Conservation (phyloP, 495 filamentous ascomycete genomes). For the Neurospora tetrasperma region DNA sequence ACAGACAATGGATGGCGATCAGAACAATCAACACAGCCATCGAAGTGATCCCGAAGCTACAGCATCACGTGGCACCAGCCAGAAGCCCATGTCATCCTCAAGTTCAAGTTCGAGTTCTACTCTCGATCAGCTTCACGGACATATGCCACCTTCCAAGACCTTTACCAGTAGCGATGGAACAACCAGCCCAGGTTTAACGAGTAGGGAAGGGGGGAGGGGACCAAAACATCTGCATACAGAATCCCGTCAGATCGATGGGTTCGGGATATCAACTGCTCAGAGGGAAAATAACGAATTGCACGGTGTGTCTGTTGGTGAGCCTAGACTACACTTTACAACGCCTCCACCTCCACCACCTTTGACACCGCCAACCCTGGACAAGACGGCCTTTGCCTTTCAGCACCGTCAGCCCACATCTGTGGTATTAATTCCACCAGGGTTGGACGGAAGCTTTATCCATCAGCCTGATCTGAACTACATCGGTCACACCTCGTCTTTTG, state of each 20-base stretch:
- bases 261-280: background rate
- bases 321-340: slow-evolving; percentile 15
- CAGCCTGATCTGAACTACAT: slow-evolving; percentile 32
- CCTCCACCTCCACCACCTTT: slow-evolving; percentile 31
- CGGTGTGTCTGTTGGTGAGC: background rate
- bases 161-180: slow-evolving; percentile 2
- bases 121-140: background rate
- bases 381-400: slow-evolving; percentile 25
- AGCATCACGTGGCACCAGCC: slow-evolving; percentile 26
- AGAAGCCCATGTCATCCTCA: background rate
- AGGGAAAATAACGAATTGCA: background rate
- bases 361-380: slow-evolving; percentile 27
- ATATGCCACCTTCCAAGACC: background rate
- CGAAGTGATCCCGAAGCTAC: slow-evolving; percentile 11
- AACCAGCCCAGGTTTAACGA: background rate
- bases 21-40: background rate
- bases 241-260: background rate
- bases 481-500: slow-evolving; percentile 21
- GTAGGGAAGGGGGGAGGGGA: slow-evolving; percentile 3
- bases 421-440: slow-evolving; percentile 26
- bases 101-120: background rate
- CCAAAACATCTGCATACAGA: background rate
- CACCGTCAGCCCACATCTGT: slow-evolving; percentile 29
- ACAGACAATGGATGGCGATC: slow-evolving; percentile 16
- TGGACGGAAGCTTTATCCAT: slow-evolving; percentile 30